Conservation (phyloP, 148 eudicot species). For the Vaccinium myrtillus region DNA sequence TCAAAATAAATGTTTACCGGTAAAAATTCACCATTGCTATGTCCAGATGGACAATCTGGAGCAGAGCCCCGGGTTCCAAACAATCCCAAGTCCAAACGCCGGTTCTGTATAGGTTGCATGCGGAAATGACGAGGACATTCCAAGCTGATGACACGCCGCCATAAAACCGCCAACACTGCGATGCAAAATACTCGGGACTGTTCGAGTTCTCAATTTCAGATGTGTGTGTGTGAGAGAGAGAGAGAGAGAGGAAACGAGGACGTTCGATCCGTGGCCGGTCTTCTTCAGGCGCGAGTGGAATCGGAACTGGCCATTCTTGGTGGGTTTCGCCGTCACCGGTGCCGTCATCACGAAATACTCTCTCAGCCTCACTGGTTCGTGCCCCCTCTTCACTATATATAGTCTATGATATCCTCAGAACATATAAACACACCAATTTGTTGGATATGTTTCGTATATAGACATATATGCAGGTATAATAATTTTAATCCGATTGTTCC, state of each 20-base stretch:
- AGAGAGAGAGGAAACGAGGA: constrained; percentile 9
- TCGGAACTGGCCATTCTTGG: constrained; percentile 26
- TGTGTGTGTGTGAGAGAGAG: not conserved
- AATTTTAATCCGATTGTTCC: not conserved
- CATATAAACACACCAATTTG: not conserved
- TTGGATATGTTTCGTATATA: too few species aligned
- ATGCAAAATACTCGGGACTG: not conserved
- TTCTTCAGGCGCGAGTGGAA: constrained; percentile 22
- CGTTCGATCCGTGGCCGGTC: constrained; percentile 24
- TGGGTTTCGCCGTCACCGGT: constrained; percentile 27
- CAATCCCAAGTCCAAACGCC: not conserved
- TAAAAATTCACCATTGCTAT: too few species aligned
- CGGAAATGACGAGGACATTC: not conserved
- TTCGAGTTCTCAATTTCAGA: not conserved
- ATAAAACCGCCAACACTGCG: not conserved
- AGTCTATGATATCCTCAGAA: not conserved
- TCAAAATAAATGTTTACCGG: too few species aligned
- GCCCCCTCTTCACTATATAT: not conserved
- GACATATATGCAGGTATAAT: not conserved
- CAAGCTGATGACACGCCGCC: not conserved
- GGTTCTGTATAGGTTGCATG: not conserved
- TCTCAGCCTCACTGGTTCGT: constrained; percentile 22
- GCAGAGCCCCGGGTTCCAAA: too few species aligned
- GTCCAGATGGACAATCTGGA: too few species aligned
- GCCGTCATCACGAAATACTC: constrained; percentile 16